Conservation (phyloP, 768 basidiomycete species). For the Termitomyces sp. region DNA sequence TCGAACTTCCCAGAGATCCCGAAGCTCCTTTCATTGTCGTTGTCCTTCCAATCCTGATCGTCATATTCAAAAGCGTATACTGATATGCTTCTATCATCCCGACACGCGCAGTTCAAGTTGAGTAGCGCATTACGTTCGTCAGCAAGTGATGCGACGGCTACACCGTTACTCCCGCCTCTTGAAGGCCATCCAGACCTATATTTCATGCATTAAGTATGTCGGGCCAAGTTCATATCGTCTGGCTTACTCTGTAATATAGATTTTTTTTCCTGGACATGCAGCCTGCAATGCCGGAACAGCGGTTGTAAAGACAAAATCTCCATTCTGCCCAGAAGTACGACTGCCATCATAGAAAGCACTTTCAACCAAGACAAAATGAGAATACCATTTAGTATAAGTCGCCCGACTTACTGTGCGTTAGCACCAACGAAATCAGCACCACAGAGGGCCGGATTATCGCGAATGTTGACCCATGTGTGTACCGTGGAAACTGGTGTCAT, state of each 20-base stretch:
- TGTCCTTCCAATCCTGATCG: constrained; percentile 30
- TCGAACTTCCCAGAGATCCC: constrained; percentile 29
- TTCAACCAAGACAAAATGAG: background rate
- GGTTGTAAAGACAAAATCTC: constrained; percentile 32
- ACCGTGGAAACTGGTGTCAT: constrained; percentile 30
- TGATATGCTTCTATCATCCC: constrained; percentile 23
- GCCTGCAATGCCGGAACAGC: constrained; percentile 28
- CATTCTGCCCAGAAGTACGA: constrained; percentile 24
- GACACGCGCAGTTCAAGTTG: constrained; percentile 29
- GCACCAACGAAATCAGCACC: constrained; percentile 32
- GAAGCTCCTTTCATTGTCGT: constrained; percentile 33
- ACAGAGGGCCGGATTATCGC: constrained; percentile 26
- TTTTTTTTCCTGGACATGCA: constrained; percentile 31
- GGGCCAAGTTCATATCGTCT: background rate
- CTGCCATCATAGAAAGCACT: constrained; percentile 32
- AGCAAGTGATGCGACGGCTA: constrained; percentile 22
- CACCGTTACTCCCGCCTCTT: constrained; percentile 23
- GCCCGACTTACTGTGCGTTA: constrained; percentile 28
- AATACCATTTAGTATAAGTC: background rate
- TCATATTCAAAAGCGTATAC: constrained; percentile 34
- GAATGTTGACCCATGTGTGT: constrained; percentile 30
- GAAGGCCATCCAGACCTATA: constrained; percentile 36
- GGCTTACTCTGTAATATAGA: constrained; percentile 30
- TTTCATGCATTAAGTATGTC: background rate
- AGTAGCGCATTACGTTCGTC: constrained; percentile 28